Evolutionary conservation across 345 rosid species (phyloP), one percentile per base, ranked within the genome.

Genomic region (Murraya koenigii): DNA sequence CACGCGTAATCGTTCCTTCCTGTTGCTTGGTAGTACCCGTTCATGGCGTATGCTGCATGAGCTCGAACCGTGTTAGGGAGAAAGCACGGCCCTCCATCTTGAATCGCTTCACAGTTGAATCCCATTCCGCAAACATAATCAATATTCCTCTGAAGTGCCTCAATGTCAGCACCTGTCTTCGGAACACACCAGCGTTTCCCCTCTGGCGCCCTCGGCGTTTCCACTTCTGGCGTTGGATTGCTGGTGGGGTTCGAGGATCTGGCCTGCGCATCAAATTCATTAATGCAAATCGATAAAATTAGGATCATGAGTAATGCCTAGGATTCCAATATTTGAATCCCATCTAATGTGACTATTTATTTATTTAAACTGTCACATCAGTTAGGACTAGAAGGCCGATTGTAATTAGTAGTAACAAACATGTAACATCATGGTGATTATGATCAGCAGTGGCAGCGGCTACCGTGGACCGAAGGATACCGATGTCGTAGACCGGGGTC

Each of bases 391-490:
- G 79, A 56, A 85, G 77, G 63, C 69, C 63, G 68, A 79, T 63
- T 79, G 83, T n/a, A 80, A 81, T 38, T 52, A 80, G 36, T 66
- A 64, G 60, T 55, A 58, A 11, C 9, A 84, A 81, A 78, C 77
- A 77, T 30, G 83, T 60, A 79, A 77, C 66, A 80, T 69, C 66
- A 80, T 69, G 77, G 72, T 72, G 80, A 63, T 49, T 54, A 64
- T 69, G 8, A 64, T 56, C 26, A 65, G 36, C 55, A 68, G 80
- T 79, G 7, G 87, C 87, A 26, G 88, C 77, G 38, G 86, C 85
- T 90, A 86, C 98, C 89, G 87, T 84, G 49, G 93, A 82, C 80
- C 96, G 86, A 44, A 93, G 85, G 82, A 93, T 88, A 70, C 96
- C 94, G 35, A 89, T 77, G 25, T 95, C 87, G 8, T 95, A 95